Conservation (phyloP, 1,284 basidiomycete genomes). For the Baeospora myosura region DNA sequence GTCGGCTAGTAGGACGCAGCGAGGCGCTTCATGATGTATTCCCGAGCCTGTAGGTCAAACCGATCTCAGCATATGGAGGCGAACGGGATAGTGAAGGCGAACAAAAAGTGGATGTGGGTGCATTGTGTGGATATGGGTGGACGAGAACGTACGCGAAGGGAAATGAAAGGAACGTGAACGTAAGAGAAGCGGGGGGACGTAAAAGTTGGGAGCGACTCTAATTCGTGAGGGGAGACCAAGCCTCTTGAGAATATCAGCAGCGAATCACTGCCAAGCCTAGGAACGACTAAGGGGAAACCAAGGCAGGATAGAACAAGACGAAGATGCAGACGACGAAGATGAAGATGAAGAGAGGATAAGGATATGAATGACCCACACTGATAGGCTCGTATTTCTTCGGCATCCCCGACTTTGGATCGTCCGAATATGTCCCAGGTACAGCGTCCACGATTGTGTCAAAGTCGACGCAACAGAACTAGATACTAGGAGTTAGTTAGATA, state of each 20-base stretch:
- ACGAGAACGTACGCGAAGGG: background rate
- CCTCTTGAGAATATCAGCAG: no score
- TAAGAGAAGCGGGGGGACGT: no score
- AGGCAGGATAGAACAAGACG: no score
- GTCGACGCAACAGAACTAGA: no score
- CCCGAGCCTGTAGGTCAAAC: slow-evolving; percentile 1
- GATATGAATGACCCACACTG: slow-evolving; percentile 18
- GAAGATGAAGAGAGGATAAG: background rate
- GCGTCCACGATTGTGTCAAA: slow-evolving; percentile 36
- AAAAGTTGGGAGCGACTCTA: no score
- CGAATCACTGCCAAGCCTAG: no score
- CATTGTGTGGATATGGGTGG: background rate
- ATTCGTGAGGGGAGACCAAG: no score
- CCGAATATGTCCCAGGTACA: slow-evolving; percentile 45
- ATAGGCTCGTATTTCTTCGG: slow-evolving; percentile 38
- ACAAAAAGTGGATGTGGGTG: no score
- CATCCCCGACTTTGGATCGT: slow-evolving; percentile 19
- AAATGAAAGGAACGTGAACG: no score
- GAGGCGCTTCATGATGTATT: slow-evolving; percentile 10
- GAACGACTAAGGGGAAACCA: no score
- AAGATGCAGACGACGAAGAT: no score
- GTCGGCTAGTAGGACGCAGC: slow-evolving; percentile 7
- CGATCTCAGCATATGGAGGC: background rate
- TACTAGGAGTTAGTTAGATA: slow-evolving; percentile 18
- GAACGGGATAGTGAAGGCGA: no score